phyloP scores from a whole-genome alignment of 1,139 yeast species.

The Wickerhamomyces sp. region DNA sequence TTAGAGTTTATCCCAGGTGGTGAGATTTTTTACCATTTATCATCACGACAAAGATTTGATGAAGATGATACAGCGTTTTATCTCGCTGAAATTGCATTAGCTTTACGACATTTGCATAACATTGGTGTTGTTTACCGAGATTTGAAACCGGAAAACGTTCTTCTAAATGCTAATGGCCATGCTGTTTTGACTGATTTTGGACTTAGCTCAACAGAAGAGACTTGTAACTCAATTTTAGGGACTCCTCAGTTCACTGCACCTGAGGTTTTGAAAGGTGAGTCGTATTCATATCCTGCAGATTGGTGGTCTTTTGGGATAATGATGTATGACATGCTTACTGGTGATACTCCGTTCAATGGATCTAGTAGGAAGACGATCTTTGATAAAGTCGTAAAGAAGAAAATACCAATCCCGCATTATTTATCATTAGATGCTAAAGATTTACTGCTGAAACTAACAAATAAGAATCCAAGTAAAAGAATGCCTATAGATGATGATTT shows the following conservation, averaged over 20 bases:
- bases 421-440: conserved; percentile 80
- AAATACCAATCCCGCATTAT: conserved; percentile 70
- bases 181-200: conserved; percentile 91
- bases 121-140: conserved; percentile 89
- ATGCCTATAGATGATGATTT: conserved; percentile 67
- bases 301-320: conserved; percentile 99
- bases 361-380: conserved; percentile 70
- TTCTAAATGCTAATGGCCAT: conserved; percentile 76
- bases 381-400: conserved; percentile 69
- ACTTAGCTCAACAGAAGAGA: conserved; percentile 53
- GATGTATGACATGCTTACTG: conserved; percentile 78
- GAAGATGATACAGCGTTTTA: conserved; percentile 81
- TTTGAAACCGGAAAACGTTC: conserved; percentile 89
- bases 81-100: conserved; percentile 82
- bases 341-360: conserved; percentile 91
- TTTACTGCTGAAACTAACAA: conserved; percentile 63
- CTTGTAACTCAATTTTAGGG: conserved; percentile 62
- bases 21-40: conserved; percentile 81
- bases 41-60: conserved; percentile 38
- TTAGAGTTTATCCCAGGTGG: conserved; percentile 94
- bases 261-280: conserved; percentile 78
- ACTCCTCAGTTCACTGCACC: conserved; percentile 98
- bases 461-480: conserved; percentile 70
- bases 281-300: conserved; percentile 82
- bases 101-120: conserved; percentile 72